Conservation (phyloP, 2,329 filamentous ascomycete genomes). For the Chrysoporthe austroafricana region DNA sequence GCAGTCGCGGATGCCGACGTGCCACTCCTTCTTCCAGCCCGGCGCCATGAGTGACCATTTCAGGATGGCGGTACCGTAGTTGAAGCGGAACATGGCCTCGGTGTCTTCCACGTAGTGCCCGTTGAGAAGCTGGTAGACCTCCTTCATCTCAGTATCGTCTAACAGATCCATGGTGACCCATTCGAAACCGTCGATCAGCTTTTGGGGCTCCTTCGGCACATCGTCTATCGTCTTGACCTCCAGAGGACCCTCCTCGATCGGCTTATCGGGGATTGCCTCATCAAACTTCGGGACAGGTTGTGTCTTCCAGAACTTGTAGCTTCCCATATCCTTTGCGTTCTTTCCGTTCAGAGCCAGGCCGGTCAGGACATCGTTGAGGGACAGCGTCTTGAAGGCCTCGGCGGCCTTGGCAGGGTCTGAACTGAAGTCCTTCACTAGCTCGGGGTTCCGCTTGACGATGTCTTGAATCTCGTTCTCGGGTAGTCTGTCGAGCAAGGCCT, state of each 20-base stretch:
- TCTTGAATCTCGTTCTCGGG: slow-evolving; percentile 64
- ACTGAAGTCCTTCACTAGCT: slow-evolving; percentile 63
- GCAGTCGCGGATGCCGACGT: slow-evolving; percentile 83
- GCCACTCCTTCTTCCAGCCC: slow-evolving; percentile 92
- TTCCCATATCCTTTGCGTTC: slow-evolving; percentile 94
- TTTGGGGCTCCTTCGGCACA: slow-evolving; percentile 75
- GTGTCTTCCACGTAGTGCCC: slow-evolving; percentile 98
- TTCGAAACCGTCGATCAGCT: slow-evolving; percentile 82
- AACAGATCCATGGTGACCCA: slow-evolving; percentile 91
- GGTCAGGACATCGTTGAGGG: slow-evolving; percentile 73
- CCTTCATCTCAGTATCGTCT: slow-evolving; percentile 77
- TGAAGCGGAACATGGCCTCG: slow-evolving; percentile 96
- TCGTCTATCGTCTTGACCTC: slow-evolving; percentile 77
- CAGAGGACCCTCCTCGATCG: slow-evolving; percentile 78
- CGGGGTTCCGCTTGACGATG: slow-evolving; percentile 74
- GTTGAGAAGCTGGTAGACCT: slow-evolving; percentile 89
- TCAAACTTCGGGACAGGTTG: slow-evolving; percentile 91
- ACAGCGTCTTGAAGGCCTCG: slow-evolving; percentile 64
- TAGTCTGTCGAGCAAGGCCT: slow-evolving; percentile 57
- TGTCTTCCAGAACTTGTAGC: slow-evolving; percentile 98
- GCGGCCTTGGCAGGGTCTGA: slow-evolving; percentile 46
- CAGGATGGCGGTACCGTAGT: slow-evolving; percentile 87
- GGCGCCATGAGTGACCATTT: slow-evolving; percentile 95
- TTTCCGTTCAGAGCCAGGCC: slow-evolving; percentile 77
- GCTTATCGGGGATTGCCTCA: slow-evolving; percentile 54